A percentile compares a stretch with the other conserved stretches of the same genome.
Evolutionary conservation across 2,329 filamentous ascomycete species (phyloP).

Genomic region (Aspergillus vadensis): DNA sequence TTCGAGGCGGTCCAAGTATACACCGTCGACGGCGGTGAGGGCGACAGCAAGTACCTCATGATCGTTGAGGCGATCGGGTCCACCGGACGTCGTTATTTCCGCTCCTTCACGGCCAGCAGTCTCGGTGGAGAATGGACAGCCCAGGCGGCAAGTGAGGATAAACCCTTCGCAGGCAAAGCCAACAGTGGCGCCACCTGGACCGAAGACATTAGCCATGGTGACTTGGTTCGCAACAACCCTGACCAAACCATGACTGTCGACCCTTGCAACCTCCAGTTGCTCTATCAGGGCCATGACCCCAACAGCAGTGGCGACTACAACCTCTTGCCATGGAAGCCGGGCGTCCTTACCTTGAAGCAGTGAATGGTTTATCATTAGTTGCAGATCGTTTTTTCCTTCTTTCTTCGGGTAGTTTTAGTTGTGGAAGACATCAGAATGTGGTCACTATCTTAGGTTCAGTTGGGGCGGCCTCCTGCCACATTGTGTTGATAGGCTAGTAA

Average conservation of each 20-base stretch:
- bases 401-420: too few species aligned
- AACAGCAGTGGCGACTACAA: slow-evolving; percentile 51
- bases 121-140: slow-evolving; percentile 61
- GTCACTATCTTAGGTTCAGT: too few species aligned
- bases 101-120: slow-evolving; percentile 63
- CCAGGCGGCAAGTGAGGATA: slow-evolving; percentile 57
- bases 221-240: slow-evolving; percentile 57
- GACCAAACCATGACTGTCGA: slow-evolving; percentile 67
- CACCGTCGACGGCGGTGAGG: slow-evolving; percentile 57
- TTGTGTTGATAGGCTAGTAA: too few species aligned
- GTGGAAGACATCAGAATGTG: too few species aligned
- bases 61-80: slow-evolving; percentile 64
- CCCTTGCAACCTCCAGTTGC: slow-evolving; percentile 64
- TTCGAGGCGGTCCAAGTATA: slow-evolving; percentile 71
- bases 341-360: slow-evolving; percentile 16
- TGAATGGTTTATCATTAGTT: too few species aligned
- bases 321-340: slow-evolving; percentile 57
- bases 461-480: too few species aligned
- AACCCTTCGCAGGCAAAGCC: slow-evolving; percentile 67
- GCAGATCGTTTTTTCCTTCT: too few species aligned
- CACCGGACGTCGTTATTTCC: slow-evolving; percentile 63
- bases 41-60: slow-evolving; percentile 63
- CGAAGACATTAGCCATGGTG: slow-evolving; percentile 68
- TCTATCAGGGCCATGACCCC: slow-evolving; percentile 63
- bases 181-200: slow-evolving; percentile 68